These are phyloP conservation scores for Terana coerulea DNA, from an alignment of 768 basidiomycete genomes.

Conservation along the genomic window DNA sequence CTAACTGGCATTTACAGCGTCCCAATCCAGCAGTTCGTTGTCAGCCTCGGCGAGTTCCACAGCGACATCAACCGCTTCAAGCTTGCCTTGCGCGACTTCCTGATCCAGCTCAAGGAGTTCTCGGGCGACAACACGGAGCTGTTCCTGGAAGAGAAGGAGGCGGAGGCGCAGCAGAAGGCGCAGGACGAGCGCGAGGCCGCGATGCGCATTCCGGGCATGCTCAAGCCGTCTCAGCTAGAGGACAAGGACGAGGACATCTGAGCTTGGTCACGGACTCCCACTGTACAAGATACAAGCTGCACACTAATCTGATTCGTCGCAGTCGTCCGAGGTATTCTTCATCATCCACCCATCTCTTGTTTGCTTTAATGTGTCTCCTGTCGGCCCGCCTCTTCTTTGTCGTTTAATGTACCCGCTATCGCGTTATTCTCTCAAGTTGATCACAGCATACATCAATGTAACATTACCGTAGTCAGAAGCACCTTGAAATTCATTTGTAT, in stretches of 20 bases:
- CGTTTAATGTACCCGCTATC: constrained; percentile 14
- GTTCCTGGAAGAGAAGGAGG: constrained; percentile 92
- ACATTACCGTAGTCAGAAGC: constrained; percentile 13
- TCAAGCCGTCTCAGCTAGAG: constrained; percentile 92
- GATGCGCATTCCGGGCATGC: constrained; percentile 95
- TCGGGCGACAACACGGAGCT: constrained; percentile 92
- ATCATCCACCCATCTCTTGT: constrained; percentile 3
- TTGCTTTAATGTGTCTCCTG: constrained; percentile 12
- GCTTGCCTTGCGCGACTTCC: constrained; percentile 91
- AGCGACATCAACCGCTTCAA: constrained; percentile 90
- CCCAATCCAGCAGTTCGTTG: constrained; percentile 70
- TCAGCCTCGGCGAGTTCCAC: constrained; percentile 65
- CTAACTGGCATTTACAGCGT: constrained; percentile 37
- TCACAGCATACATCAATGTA: constrained; percentile 19
- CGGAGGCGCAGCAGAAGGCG: constrained; percentile 71
- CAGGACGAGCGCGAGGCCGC: constrained; percentile 85
- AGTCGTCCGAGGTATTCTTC: background rate
- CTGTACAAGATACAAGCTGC: constrained; percentile 1
- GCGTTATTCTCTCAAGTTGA: constrained; percentile 5
- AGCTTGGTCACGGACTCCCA: constrained; percentile 19
- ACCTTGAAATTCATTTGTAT: constrained; percentile 7
- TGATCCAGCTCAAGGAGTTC: constrained; percentile 97
- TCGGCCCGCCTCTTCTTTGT: constrained; percentile 2
- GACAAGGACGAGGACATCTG: constrained; percentile 89
- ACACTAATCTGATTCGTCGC: constrained; percentile 5